A percentile compares a stretch with the other conserved stretches of the same genome.
These are phyloP conservation scores for Podaxis carcinomalis DNA, from an alignment of 768 basidiomycete species.

Conservation along the genomic window DNA sequence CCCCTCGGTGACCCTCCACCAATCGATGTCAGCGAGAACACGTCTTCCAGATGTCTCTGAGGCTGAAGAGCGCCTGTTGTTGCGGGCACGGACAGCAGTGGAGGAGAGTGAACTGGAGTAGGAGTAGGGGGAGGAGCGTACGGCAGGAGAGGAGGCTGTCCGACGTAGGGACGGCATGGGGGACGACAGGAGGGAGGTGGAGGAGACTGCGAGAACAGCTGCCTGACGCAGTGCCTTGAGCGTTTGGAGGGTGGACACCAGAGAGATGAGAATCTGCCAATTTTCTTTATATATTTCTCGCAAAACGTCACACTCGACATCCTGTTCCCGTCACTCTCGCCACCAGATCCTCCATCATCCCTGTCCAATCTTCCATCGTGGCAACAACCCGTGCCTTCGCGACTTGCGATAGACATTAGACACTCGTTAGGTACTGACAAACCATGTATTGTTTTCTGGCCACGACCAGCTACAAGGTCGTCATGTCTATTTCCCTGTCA, in stretches of 20 bases:
- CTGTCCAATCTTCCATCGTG: conserved; percentile 15
- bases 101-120: conserved; percentile 30
- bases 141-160: conserved; percentile 63
- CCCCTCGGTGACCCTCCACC: conserved; percentile 78
- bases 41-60: conserved; percentile 62
- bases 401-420: background rate
- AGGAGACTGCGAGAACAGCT: conserved; percentile 31
- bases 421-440: background rate
- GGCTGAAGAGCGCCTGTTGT: conserved; percentile 62
- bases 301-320: conserved; percentile 24
- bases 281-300: conserved; percentile 41
- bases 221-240: conserved; percentile 46
- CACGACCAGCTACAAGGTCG: conserved; percentile 7
- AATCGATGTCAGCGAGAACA: conserved; percentile 83
- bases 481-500: conserved; percentile 5
- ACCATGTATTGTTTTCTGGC: background rate
- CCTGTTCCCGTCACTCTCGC: conserved; percentile 19
- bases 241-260: conserved; percentile 28
- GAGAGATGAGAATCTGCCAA: conserved; percentile 26
- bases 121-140: conserved; percentile 67
- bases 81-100: conserved; percentile 30
- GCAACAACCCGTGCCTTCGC: conserved; percentile 1
- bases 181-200: conserved; percentile 13
- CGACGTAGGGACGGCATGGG: conserved; percentile 77
- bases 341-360: conserved; percentile 16